phyloP scores from a whole-genome alignment of 768 basidiomycete species.

The Clathrus columnatus region DNA sequence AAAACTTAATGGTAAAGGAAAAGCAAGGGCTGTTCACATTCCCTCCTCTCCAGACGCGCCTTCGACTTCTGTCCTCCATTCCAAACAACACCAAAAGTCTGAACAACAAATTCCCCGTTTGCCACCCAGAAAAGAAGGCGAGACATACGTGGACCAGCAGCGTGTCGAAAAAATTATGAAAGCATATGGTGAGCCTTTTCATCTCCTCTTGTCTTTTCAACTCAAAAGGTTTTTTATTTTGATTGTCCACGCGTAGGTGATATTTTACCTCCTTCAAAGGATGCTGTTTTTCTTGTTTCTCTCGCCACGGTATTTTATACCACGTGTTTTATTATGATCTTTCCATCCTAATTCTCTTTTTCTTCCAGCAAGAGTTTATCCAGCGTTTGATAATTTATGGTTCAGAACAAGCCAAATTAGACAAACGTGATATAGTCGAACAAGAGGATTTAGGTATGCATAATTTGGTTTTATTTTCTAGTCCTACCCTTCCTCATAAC shows the following conservation, averaged over 20 bases:
- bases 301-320: slow-evolving; percentile 55
- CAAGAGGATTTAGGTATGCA: slow-evolving; percentile 71
- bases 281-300: slow-evolving; percentile 65
- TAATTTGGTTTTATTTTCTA: not conserved
- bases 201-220: slow-evolving; percentile 5
- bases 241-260: slow-evolving; percentile 33
- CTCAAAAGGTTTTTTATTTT: slow-evolving; percentile 13
- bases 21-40: slow-evolving; percentile 7
- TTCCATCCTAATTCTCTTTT: too few relatives aligned
- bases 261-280: slow-evolving; percentile 59
- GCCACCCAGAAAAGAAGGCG: slow-evolving; percentile 44
- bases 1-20: slow-evolving; percentile 10
- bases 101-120: slow-evolving; percentile 7
- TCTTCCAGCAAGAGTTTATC: slow-evolving; percentile 72
- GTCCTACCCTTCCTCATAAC: not conserved
- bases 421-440: slow-evolving; percentile 48
- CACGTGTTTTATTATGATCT: not conserved
- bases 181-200: slow-evolving; percentile 51
- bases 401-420: slow-evolving; percentile 51
- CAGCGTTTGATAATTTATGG: slow-evolving; percentile 66
- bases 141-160: slow-evolving; percentile 55
- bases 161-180: slow-evolving; percentile 72
- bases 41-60: slow-evolving; percentile 3
- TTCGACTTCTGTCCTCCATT: not conserved
- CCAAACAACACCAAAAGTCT: slow-evolving; percentile 7